These are phyloP conservation scores for Stephania japonica DNA, from an alignment of 164 flowering plant genomes.

Conservation along the genomic window DNA sequence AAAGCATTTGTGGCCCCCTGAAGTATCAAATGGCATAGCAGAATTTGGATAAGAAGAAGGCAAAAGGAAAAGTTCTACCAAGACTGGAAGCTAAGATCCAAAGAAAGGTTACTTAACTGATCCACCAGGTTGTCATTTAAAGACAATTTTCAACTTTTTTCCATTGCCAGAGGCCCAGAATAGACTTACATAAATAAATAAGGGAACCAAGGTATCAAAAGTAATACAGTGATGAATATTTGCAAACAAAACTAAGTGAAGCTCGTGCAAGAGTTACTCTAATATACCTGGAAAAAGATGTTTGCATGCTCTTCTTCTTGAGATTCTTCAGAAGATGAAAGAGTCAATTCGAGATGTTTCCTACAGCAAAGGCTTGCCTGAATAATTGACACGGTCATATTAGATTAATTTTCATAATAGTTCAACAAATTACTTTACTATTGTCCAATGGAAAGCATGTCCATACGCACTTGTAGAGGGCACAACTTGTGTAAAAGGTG, in stretches of 20 bases:
- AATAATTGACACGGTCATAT: slow-evolving; percentile 5
- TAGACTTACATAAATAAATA: neutral
- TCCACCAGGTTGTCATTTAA: neutral
- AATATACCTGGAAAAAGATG: slow-evolving; percentile 59
- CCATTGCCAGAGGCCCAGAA: neutral
- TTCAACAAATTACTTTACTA: slow-evolving; percentile 4
- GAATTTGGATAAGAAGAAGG: neutral
- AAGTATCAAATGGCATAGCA: neutral
- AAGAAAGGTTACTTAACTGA: neutral
- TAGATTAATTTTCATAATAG: neutral
- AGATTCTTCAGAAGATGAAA: slow-evolving; percentile 57
- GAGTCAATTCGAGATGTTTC: slow-evolving; percentile 71
- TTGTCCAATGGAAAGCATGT: neutral
- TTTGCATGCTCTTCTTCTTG: slow-evolving; percentile 61
- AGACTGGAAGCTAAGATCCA: neutral
- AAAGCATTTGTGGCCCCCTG: neutral
- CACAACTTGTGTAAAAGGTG: neutral
- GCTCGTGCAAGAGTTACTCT: neutral
- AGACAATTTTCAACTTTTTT: neutral
- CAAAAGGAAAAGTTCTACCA: neutral
- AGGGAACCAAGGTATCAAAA: neutral
- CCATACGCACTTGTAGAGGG: neutral
- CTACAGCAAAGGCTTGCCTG: slow-evolving; percentile 79
- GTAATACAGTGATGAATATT: neutral
- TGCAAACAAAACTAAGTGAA: neutral